These are phyloP conservation scores for Tolypocladium amazonense DNA, from an alignment of 2,329 filamentous ascomycete genomes.

Conservation along the genomic window DNA sequence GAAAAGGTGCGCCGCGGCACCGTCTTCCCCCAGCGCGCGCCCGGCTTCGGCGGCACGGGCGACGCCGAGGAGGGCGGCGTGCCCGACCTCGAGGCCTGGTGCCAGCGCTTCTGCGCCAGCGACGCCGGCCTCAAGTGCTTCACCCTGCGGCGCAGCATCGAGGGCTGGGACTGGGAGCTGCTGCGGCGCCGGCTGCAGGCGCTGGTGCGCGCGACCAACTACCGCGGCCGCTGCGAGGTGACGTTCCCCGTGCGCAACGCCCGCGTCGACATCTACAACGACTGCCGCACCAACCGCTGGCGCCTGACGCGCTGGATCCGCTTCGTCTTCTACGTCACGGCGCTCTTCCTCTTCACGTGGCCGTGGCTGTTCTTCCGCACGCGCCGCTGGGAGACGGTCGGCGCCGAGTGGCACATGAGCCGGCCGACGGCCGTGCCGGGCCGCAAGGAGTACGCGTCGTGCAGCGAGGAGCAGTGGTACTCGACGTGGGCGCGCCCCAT, in stretches of 20 bases:
- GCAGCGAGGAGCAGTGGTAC: constrained; percentile 51
- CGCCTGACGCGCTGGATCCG: constrained; percentile 53
- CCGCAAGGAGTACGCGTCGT: constrained; percentile 36
- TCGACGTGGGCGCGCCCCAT: constrained; percentile 52
- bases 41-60: constrained; percentile 24
- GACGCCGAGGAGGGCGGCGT: constrained; percentile 17
- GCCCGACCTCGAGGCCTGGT: constrained; percentile 46
- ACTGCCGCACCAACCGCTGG: constrained; percentile 52
- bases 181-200: constrained; percentile 40
- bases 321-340: constrained; percentile 54
- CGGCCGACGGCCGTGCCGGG: constrained; percentile 15
- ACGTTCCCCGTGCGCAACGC: constrained; percentile 47
- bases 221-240: constrained; percentile 50
- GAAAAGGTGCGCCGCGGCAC: constrained; percentile 57
- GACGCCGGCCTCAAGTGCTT: constrained; percentile 47
- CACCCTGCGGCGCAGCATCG: constrained; percentile 37
- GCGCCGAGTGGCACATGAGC: constrained; percentile 43
- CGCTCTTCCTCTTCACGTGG: constrained; percentile 62
- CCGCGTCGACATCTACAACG: constrained; percentile 52
- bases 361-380: constrained; percentile 59
- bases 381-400: constrained; percentile 53
- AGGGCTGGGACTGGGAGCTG: constrained; percentile 48
- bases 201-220: constrained; percentile 55
- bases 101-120: constrained; percentile 53
- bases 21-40: constrained; percentile 40